Evolutionary conservation across 495 filamentous ascomycete genomes (phyloP), one percentile per base, ranked within the genome.

Genomic region (Pseudoneurospora amorphoporcata): DNA sequence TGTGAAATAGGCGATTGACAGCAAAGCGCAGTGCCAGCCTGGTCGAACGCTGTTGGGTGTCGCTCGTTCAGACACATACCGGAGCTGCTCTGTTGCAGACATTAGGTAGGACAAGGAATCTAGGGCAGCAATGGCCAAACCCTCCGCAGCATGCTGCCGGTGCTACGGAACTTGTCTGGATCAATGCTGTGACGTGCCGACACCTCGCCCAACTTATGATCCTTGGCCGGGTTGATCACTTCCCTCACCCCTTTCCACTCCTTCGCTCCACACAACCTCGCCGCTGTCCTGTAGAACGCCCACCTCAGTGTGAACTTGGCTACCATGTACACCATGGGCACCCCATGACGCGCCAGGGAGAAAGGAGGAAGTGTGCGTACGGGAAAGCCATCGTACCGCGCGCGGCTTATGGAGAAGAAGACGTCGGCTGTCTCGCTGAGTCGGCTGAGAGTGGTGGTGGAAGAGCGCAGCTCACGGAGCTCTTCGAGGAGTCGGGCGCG

Each of bases 381-480:
- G 38, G 78, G 74, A 74, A 79, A 82, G 4, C 82, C 83, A 75
- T 85, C 82, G 72, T 71, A 53, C 3, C 73, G 77, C 71, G 85
- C 86, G 73, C 84, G 81, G 80, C 77, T 85, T 35, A 84, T 79
- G 37, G 81, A 80, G 74, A 87, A 88, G 70, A 86, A 82, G n/a
- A 88, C 83, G 70, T 87, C 86, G 3, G 85, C 82, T n/a, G 81
- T 79, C 76, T 87, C 86, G 78, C 84, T 87, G 42, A 88, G 75
- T 76, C 81, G 84, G 73, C 80, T 72, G 47, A 76, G 76, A 10
- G 61, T 71, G 19, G 78, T 83, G 0, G 73, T 75, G 72, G 85
- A 84, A 0, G 74, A 71, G 29, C 76, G 78, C 37, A 74, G 76
- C 73, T 88, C 86, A 17, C 65, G 73, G 12, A 84, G 75, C 75